Conservation (phyloP, 2,329 filamentous ascomycete species). For the Ascochyta viciae-villosae region DNA sequence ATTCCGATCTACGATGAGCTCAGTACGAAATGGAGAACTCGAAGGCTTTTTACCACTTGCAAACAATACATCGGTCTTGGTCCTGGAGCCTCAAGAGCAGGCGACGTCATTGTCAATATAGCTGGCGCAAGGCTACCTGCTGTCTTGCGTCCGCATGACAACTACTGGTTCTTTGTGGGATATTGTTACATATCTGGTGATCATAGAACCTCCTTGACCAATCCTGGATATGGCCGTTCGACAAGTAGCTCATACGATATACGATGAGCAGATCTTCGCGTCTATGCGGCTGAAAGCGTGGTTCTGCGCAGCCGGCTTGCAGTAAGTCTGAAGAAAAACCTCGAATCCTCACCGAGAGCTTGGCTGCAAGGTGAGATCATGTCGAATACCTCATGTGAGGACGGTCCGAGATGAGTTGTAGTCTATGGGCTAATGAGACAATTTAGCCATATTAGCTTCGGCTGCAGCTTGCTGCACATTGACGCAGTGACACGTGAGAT, state of each 20-base stretch:
- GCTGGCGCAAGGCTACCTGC: background rate
- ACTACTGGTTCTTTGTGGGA: background rate
- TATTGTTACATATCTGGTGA: background rate
- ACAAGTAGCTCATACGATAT: background rate
- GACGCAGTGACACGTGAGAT: conserved; percentile 17
- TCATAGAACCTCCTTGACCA: background rate
- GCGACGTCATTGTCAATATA: background rate
- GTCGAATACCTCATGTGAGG: background rate
- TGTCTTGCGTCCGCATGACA: background rate
- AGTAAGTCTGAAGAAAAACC: background rate
- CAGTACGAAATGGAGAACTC: background rate
- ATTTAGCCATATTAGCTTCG: conserved; percentile 22
- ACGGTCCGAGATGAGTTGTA: conserved; percentile 6
- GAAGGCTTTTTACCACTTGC: background rate
- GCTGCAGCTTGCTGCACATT: conserved; percentile 16
- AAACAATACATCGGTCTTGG: background rate
- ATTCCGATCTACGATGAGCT: background rate
- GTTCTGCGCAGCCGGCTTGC: background rate
- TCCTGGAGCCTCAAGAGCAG: background rate
- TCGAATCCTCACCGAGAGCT: background rate
- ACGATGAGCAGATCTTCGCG: background rate
- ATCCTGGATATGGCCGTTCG: background rate
- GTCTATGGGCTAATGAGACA: conserved; percentile 14
- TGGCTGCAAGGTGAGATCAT: conserved; percentile 13
- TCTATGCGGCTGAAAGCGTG: background rate